Evolutionary conservation across 805 yeast genomes (phyloP), one percentile per base, ranked within the genome.

Genomic region (Ogataea paraovalis): DNA sequence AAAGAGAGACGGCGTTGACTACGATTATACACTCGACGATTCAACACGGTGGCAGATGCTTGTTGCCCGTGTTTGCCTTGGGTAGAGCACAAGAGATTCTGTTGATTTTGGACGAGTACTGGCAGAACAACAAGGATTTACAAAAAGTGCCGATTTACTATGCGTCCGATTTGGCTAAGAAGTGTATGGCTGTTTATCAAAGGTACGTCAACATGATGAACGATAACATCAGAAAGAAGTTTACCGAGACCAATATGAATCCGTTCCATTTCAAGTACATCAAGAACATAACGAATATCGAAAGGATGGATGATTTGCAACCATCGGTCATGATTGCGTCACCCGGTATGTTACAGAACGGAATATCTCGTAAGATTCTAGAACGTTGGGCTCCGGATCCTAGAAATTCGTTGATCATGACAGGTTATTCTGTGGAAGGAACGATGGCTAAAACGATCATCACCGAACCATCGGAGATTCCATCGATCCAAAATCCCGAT

Each of bases 311-410:
- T 58, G 99, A 94, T 65, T 77, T 89, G 55, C 96, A 96, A 0
- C 97, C 99, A 3, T 89, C 96, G 56, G 98, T 94, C 19, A 91
- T 94, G 67, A 79, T 94, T 32, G 99, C 99, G 0, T 82, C 96
- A 40, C 99, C 99, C 0, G 99, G 99, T 64, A 94, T 94, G 99
- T 73, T 94, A 42, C 99, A 92, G 65, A 91, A 87, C 63, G 99
- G 99, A 52, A 83, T 91, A 2, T 89, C 97, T 0, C 75, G 99
- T 57, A 94, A 87, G 57, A 72, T 94, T 19, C 74, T 94, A 25
- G 99, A 94, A 61, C 80, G 85, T 64, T 94, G 99, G 99, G 91
- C 96, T 4, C 99, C 99, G 0, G 98, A 94, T 59, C 86, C 95
- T 2, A 85, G 88, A 60, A 94, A 94, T 58, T 73, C 95, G 2